These are phyloP conservation scores for Aspergillus sp. DNA, from an alignment of 2,329 filamentous ascomycete species.

Conservation along the genomic window DNA sequence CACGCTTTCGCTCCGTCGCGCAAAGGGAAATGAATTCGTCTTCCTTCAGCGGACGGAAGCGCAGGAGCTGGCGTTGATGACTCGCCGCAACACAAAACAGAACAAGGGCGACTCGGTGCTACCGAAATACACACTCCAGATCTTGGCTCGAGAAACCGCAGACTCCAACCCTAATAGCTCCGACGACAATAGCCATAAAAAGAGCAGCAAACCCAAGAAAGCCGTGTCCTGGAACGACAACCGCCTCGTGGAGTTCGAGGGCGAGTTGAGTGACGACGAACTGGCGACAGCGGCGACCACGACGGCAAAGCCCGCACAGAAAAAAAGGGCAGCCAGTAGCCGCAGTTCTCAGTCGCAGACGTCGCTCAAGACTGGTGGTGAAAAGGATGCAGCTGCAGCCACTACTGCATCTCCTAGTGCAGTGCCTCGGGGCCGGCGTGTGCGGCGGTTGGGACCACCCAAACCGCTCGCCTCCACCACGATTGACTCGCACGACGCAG, in stretches of 20 bases:
- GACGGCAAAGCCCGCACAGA: constrained; percentile 19
- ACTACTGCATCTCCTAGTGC: constrained; percentile 26
- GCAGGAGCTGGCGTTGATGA: constrained; percentile 43
- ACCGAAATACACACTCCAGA: constrained; percentile 32
- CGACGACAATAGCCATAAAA: background rate
- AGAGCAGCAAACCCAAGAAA: constrained; percentile 23
- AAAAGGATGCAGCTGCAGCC: constrained; percentile 15
- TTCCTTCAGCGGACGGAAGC: constrained; percentile 43
- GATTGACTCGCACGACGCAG: constrained; percentile 13
- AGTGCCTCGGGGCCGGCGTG: constrained; percentile 30
- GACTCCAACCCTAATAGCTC: background rate
- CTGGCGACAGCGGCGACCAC: constrained; percentile 17
- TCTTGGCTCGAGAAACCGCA: constrained; percentile 21
- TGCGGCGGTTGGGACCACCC: constrained; percentile 32
- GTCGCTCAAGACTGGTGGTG: constrained; percentile 20
- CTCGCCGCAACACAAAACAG: constrained; percentile 43
- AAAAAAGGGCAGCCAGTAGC: constrained; percentile 24
- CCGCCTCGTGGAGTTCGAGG: constrained; percentile 37
- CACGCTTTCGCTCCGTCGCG: constrained; percentile 43
- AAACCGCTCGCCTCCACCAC: constrained; percentile 23
- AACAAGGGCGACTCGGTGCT: constrained; percentile 42
- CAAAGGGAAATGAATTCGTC: constrained; percentile 47
- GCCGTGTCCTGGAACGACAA: constrained; percentile 41
- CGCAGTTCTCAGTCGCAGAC: constrained; percentile 27
- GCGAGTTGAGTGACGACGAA: constrained; percentile 24